Evolutionary conservation across 2,329 filamentous ascomycete species (phyloP), one percentile per base, ranked within the genome.

Genomic region (Aspergillus ibericus): DNA sequence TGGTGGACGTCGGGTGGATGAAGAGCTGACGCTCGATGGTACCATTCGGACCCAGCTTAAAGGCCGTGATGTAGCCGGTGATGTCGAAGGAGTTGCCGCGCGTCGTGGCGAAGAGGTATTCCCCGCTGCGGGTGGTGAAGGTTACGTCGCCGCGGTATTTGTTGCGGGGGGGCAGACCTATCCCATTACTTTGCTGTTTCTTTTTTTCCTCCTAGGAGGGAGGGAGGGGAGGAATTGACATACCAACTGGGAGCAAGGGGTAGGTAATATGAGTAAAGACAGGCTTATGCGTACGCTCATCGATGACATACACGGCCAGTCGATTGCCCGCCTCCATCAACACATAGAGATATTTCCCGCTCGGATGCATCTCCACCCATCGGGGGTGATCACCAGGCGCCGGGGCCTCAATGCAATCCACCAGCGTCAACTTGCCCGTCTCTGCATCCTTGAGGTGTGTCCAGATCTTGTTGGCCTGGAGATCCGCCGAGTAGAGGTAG

Each of bases 291-390:
- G 89, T 91, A 46, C 80, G 74, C 56, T 87, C 84, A 73, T 95
- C 89, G 75, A 96, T 86, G 64, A 90, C 83, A 75, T 95, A 96
- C 68, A 92, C 89, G 73, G 86, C 91, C 57, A 96, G 78, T 53
- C 88, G 82, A 78, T 96, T 96, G 55, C 91, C 91, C n/a, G 88
- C 88, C 77, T 96, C 92, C 90, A 95, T 96, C 66, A 96, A 82
- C 7, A 85, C 91, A 77, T 96, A 96, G 57, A 96, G 82, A 75
- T 92, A 92, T 58, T 87, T 84, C 18, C 90, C 91, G 1, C 84
- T 84, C 2, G 88, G 88, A 73, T 93, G 90, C 72, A 96, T 88
- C 66, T 91, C 91, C 13, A 96, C 90, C 92, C 92, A 96, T 69
- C 92, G 85, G 15, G 92, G 92, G 73, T 95, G 92, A 74, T 96